Base-by-base conservation (phyloP, 305 asterid species). In the Fraxinus baroniana region DNA sequence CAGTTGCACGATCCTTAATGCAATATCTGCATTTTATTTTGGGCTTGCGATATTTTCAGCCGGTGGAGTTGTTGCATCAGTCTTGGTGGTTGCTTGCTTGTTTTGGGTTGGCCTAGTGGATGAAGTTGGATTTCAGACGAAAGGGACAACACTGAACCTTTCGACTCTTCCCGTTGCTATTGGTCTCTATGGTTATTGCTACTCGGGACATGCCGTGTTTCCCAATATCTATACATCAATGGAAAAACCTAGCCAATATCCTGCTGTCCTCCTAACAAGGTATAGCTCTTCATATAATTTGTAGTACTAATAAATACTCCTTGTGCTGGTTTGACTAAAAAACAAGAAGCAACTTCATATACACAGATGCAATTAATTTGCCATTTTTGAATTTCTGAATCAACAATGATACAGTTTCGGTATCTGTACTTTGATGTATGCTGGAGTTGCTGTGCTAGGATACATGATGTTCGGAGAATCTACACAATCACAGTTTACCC, bases 21-120 rank as follows among this genome's bases (percentile, higher is more conserved):
- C 81, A 62, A 10, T 62, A 1, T 62, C 33, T 62, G 33, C 6
- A 62, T 62, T 62, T 68, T 26, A 13, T 70, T 30, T 70, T 28
- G 75, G 74, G 82, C 3, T 20, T 76, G 73, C 32, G n/a, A 44
- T 64, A 33, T 80, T 76, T 81, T 81, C 90, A 95, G 99, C 93
- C 68, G 98, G 98, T 3, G 99, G 99, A 89, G 99, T 95, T 76
- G 22, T 95, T 79, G 98, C 99, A 55, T 94, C 99, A 9, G 79
- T 95, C 78, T 80, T 94, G 83, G 97, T 95, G n/a, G 98, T 91
- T n/a, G 70, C 86, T 77, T 90, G 93, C 88, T 88, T 95, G 88
- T 93, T 93, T 86, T 94, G 98, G 99, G 90, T 79, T 75, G 97
- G 99, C 26, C 83, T 93, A 85, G 98, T 94, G 81, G 98, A 95